phyloP scores from a whole-genome alignment of 2,329 filamentous ascomycete species.

The Thelonectria olida region DNA sequence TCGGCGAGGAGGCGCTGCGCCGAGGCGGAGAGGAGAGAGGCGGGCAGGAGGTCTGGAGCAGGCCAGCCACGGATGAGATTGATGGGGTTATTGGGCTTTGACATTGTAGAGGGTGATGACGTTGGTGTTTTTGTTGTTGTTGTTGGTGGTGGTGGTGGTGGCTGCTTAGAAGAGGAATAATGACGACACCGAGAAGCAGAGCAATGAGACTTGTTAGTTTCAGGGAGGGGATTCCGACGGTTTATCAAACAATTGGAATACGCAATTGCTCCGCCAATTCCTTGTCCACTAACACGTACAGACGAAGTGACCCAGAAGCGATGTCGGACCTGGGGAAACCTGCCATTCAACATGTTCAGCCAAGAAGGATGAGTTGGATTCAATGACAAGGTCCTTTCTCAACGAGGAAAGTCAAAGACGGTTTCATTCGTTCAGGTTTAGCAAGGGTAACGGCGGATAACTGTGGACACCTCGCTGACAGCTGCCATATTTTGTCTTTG shows the following conservation, averaged over 20 bases:
- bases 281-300: neutral
- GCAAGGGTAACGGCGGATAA: conserved; percentile 29
- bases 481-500: neutral
- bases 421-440: neutral
- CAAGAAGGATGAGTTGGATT: neutral
- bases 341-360: conserved; percentile 22
- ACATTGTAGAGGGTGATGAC: conserved; percentile 31
- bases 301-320: conserved; percentile 22
- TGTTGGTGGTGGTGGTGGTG: conserved; percentile 24
- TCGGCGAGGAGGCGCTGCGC: conserved; percentile 69
- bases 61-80: conserved; percentile 78
- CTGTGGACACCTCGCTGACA: conserved; percentile 27
- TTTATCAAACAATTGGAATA: neutral
- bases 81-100: conserved; percentile 56
- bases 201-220: neutral
- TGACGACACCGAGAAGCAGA: conserved; percentile 1
- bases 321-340: conserved; percentile 31
- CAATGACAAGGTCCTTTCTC: neutral
- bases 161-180: conserved; percentile 15
- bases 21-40: conserved; percentile 67
- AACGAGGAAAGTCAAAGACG: neutral
- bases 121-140: conserved; percentile 31
- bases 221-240: neutral
- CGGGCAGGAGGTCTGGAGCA: conserved; percentile 69
- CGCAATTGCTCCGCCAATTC: neutral